A percentile compares a stretch with the other conserved stretches of the same genome.
Evolutionary conservation across 192 early-diverging fungal genomes (phyloP).

Genomic region (Dimargaris cristalligena): DNA sequence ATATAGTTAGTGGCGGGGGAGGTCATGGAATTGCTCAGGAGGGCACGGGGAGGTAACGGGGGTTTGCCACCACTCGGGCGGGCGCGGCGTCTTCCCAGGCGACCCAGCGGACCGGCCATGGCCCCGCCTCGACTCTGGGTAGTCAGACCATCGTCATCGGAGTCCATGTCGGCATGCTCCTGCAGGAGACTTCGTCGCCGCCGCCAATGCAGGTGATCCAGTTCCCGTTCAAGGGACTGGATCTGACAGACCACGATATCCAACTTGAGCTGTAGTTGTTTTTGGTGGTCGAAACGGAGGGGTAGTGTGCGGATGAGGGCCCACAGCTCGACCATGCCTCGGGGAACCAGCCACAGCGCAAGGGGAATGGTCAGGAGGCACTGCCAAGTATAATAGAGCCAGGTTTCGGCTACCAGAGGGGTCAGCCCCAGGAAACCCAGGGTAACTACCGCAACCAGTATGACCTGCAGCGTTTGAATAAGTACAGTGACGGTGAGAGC

Average conservation of each 20-base stretch:
- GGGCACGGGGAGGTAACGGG: no score
- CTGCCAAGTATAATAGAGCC: conserved; percentile 7
- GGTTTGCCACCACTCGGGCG: no score
- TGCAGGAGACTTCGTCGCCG: not conserved
- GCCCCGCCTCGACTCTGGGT: no score
- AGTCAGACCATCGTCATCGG: no score
- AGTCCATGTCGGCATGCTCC: no score
- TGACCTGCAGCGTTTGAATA: not conserved
- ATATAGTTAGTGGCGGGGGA: no score
- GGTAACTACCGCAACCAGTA: conserved; percentile 4
- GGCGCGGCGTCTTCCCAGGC: no score
- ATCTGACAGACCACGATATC: conserved; percentile 5
- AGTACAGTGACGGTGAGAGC: not conserved
- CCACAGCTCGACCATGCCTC: not conserved
- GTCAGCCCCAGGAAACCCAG: conserved; percentile 2
- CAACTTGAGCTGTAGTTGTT: conserved; percentile 1
- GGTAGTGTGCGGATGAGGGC: not conserved
- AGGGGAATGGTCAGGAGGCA: not conserved
- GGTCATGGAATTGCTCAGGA: no score
- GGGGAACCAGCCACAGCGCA: not conserved
- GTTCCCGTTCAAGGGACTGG: not conserved
- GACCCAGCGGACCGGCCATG: no score
- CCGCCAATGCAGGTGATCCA: conserved; percentile 6
- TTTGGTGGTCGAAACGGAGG: conserved; percentile 7
- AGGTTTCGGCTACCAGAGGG: not conserved